Evolutionary conservation across 345 rosid species (phyloP).

Genomic region (Lepidium sativum): DNA sequence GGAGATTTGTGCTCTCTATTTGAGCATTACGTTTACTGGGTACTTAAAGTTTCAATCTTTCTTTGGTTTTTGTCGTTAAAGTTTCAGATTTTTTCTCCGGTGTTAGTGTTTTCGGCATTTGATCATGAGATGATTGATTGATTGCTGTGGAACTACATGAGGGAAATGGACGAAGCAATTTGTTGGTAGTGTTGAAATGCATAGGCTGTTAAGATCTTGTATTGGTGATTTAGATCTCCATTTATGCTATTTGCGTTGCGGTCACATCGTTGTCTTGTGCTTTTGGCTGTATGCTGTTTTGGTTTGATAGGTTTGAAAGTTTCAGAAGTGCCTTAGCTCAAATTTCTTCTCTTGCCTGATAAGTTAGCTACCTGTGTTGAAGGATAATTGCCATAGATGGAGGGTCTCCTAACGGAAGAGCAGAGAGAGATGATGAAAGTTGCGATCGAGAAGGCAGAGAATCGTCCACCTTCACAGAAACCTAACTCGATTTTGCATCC

Average conservation of each 20-base stretch:
- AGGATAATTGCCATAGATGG: conserved; percentile 32
- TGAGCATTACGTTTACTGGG: neutral
- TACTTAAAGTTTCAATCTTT: neutral
- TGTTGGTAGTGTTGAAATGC: neutral
- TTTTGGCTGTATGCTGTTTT: neutral
- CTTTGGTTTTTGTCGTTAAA: too few relatives aligned
- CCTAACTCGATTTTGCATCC: conserved; percentile 48
- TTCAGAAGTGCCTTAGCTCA: neutral
- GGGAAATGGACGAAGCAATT: neutral
- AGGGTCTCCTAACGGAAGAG: conserved; percentile 71
- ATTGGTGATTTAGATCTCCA: conserved; percentile 1
- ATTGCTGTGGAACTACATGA: neutral
- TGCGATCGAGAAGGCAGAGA: conserved; percentile 50
- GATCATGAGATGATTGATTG: neutral
- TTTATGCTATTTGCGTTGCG: neutral
- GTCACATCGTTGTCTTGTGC: neutral
- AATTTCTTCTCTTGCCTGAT: neutral
- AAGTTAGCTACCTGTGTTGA: neutral
- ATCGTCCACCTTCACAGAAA: conserved; percentile 53
- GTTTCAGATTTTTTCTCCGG: neutral
- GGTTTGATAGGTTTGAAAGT: neutral
- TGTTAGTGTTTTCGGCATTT: conserved; percentile 4
- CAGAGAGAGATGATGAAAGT: conserved; percentile 79
- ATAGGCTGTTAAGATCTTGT: neutral
- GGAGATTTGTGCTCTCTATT: neutral